Percentiles rank a stretch among this genome's conserved stretches.
Conservation (phyloP, 805 yeast species). For the Jamesozyma rosinii region DNA sequence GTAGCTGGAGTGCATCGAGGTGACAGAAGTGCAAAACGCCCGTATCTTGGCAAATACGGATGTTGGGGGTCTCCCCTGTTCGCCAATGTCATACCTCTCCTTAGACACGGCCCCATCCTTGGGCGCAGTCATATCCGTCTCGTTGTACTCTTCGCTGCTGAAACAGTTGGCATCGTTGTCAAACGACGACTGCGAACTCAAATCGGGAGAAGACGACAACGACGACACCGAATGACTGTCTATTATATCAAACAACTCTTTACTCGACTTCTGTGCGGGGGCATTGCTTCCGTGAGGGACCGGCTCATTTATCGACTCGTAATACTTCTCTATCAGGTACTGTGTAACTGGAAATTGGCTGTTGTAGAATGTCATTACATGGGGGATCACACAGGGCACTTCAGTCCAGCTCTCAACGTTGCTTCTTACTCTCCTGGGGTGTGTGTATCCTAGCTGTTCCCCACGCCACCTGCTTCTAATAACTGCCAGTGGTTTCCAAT, state of each 20-base stretch:
- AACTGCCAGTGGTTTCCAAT: no score
- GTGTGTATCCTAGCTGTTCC: no score
- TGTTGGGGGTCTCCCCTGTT: neutral
- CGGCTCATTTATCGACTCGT: slow-evolving; percentile 2
- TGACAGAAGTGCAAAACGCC: neutral
- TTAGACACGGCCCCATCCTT: neutral
- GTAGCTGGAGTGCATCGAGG: slow-evolving; percentile 4
- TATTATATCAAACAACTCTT: slow-evolving; percentile 7
- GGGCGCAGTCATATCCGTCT: neutral
- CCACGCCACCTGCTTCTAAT: no score
- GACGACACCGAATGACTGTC: neutral
- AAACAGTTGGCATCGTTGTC: neutral
- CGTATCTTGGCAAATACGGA: neutral
- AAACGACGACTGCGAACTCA: neutral
- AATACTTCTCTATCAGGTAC: slow-evolving; percentile 11
- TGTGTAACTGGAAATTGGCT: slow-evolving; percentile 11
- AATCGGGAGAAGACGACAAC: neutral
- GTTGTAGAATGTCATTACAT: neutral
- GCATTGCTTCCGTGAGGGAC: slow-evolving; percentile 6
- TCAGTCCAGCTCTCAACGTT: no score
- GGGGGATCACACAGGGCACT: no score
- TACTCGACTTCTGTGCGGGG: slow-evolving; percentile 2
- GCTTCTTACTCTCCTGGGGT: no score
- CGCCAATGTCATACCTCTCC: no score
- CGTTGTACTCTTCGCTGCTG: neutral